Conservation (phyloP, 176 grass and related monocot species). For the Oryza rufipogon region DNA sequence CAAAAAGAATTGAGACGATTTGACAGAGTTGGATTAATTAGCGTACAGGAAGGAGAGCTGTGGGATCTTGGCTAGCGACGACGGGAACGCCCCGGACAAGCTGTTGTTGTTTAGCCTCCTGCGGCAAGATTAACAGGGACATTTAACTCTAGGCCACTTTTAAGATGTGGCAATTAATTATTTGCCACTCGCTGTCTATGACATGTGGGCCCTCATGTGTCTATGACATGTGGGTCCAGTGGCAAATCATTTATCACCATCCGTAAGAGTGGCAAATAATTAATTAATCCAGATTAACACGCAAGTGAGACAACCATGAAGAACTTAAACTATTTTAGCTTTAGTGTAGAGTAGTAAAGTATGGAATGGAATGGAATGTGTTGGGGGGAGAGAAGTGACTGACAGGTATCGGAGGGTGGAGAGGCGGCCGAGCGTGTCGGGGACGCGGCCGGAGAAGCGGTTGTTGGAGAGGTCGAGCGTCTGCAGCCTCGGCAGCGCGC, state of each 20-base stretch:
- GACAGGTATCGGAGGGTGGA: constrained; percentile 89
- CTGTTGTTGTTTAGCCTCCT: constrained; percentile 98
- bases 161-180: no score
- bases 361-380: not conserved
- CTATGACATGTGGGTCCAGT: no score
- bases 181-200: no score
- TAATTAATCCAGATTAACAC: not conserved
- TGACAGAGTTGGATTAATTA: not conserved
- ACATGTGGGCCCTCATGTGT: no score
- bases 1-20: constrained; percentile 4
- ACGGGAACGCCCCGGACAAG: constrained; percentile 76
- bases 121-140: not conserved
- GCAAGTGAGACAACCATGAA: not conserved
- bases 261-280: no score
- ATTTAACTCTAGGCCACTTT: no score
- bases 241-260: no score
- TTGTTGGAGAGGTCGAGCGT: constrained; percentile 97
- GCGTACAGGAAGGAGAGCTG: constrained; percentile 82
- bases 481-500: constrained; percentile 72
- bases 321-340: not conserved
- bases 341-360: not conserved
- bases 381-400: not conserved
- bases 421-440: constrained; percentile 63
- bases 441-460: constrained; percentile 75
- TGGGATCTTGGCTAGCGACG: constrained; percentile 73